Percentiles rank a stretch among this genome's conserved stretches.
Conservation (phyloP, 2,329 filamentous ascomycete genomes). For the Meredithiella fracta region DNA sequence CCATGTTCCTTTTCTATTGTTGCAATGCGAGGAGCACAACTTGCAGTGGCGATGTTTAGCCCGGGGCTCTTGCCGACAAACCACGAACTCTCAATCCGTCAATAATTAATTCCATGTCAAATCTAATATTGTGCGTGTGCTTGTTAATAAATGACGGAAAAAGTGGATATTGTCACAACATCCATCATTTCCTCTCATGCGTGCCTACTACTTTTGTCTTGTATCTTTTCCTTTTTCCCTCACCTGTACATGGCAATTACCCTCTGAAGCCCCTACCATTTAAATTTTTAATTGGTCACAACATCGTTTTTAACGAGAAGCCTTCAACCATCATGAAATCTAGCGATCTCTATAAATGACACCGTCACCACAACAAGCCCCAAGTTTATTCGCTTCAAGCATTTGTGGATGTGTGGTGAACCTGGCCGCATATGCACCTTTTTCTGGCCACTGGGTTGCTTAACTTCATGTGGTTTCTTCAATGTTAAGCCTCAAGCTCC, state of each 20-base stretch:
- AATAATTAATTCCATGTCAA: not conserved
- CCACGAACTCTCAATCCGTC: too few species aligned
- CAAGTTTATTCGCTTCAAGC: not conserved
- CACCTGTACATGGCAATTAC: not conserved
- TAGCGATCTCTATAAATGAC: too few species aligned
- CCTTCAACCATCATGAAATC: too few species aligned
- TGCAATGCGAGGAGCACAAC: not conserved
- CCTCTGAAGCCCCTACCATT: too few species aligned
- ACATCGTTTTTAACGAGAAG: too few species aligned
- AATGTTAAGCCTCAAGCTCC: not conserved
- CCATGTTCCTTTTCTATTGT: not conserved
- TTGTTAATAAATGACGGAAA: not conserved
- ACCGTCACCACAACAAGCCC: not conserved
- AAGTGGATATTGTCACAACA: not conserved
- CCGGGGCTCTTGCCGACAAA: not conserved
- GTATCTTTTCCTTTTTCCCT: not conserved
- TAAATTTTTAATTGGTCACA: too few species aligned
- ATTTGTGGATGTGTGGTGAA: not conserved
- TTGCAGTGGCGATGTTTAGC: not conserved
- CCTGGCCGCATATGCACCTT: not conserved
- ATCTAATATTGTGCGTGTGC: not conserved
- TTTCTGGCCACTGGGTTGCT: not conserved
- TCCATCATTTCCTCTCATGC: not conserved
- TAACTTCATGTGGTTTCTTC: not conserved
- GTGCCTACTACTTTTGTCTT: too few species aligned